A percentile compares a stretch with the other conserved stretches of the same genome.
phyloP scores from a whole-genome alignment of 306 rosid species.

The Spatholobus suberectus region DNA sequence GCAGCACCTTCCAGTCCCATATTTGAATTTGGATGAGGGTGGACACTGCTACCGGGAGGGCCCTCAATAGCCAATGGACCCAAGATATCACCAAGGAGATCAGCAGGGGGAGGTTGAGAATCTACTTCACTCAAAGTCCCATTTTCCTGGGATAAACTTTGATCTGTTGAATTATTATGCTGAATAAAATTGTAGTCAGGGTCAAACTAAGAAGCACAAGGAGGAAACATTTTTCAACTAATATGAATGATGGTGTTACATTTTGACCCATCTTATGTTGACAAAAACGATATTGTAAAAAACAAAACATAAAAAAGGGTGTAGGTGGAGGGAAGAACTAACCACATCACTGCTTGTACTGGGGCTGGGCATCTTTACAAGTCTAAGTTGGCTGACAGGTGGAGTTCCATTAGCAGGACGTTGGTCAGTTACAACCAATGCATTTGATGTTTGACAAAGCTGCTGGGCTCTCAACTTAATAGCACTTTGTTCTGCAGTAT shows the following conservation, averaged over 20 bases:
- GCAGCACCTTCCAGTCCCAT: conserved; percentile 54
- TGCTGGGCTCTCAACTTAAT: conserved; percentile 70
- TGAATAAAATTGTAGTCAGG: conserved; percentile 39
- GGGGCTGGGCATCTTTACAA: conserved; percentile 60
- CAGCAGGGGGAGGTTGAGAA: conserved; percentile 56
- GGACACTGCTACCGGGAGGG: conserved; percentile 43
- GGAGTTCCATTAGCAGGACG: conserved; percentile 64
- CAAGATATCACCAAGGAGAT: conserved; percentile 68
- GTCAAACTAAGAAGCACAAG: neutral
- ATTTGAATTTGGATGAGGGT: conserved; percentile 37
- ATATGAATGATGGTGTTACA: neutral
- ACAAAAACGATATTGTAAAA: neutral
- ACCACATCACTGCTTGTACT: conserved; percentile 51
- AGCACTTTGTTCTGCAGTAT: conserved; percentile 83
- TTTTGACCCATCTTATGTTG: neutral
- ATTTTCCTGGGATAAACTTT: conserved; percentile 58
- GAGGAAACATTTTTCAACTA: neutral
- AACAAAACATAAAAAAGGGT: neutral
- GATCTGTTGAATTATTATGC: conserved; percentile 53
- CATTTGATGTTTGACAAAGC: conserved; percentile 60
- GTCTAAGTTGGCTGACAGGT: conserved; percentile 58
- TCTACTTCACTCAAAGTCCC: conserved; percentile 58
- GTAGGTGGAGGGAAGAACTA: conserved; percentile 32
- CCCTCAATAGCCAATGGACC: conserved; percentile 63
- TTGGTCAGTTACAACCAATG: conserved; percentile 71